phyloP scores from a whole-genome alignment of 2,329 filamentous ascomycete genomes.

The Colletotrichum musae region DNA sequence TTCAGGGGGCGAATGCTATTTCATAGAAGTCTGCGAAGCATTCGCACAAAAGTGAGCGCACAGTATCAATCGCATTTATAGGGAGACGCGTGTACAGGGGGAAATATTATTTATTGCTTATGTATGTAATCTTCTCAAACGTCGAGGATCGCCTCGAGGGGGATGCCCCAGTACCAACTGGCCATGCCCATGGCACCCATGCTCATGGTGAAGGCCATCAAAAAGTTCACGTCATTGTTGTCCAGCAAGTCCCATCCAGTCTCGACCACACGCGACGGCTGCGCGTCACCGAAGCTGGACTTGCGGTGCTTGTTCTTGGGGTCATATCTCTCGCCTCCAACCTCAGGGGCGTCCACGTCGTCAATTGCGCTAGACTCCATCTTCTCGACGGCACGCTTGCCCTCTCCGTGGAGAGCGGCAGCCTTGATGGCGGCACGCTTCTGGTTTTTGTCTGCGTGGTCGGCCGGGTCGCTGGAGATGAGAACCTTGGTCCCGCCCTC shows the following conservation, averaged over 20 bases:
- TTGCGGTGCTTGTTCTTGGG: constrained; percentile 64
- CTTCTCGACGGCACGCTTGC: constrained; percentile 58
- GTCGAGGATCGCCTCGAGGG: constrained; percentile 58
- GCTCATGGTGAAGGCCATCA: constrained; percentile 90
- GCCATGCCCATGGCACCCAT: constrained; percentile 79
- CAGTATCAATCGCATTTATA: no score
- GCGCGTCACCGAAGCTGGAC: constrained; percentile 67
- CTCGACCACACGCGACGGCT: constrained; percentile 75
- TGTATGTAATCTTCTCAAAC: constrained; percentile 9
- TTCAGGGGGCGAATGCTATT: no score
- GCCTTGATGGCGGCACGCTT: constrained; percentile 58
- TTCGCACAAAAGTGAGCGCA: no score
- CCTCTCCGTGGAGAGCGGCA: constrained; percentile 59
- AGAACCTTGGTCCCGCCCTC: constrained; percentile 77
- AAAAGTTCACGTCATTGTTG: constrained; percentile 95
- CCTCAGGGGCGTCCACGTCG: constrained; percentile 51
- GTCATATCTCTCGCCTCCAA: constrained; percentile 61
- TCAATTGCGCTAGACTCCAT: constrained; percentile 43
- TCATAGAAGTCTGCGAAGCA: no score
- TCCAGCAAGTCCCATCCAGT: constrained; percentile 83
- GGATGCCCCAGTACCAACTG: constrained; percentile 72
- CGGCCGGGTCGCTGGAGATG: constrained; percentile 54
- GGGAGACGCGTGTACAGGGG: no score
- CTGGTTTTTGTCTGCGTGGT: constrained; percentile 45
- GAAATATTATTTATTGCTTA: background rate